These are phyloP conservation scores for Calonectria naviculata DNA, from an alignment of 2,329 filamentous ascomycete genomes.

Conservation along the genomic window DNA sequence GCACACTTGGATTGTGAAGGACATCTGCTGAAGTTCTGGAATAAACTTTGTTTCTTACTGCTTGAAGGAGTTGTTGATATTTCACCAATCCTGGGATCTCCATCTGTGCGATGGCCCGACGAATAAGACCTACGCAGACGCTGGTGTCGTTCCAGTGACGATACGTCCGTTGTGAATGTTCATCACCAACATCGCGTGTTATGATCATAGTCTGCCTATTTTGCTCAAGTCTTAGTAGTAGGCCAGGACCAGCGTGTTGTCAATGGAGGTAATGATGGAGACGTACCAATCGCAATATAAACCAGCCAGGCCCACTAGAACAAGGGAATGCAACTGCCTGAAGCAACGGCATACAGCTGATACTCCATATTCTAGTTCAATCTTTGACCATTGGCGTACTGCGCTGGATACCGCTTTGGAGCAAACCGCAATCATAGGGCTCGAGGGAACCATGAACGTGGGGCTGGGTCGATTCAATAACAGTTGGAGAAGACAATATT, in stretches of 20 bases:
- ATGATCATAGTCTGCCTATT: not conserved
- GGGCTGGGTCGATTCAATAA: constrained; percentile 35
- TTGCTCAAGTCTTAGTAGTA: too few relatives aligned
- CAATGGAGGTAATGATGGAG: not conserved
- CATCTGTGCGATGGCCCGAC: not conserved
- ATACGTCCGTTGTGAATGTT: not conserved
- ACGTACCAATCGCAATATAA: constrained; percentile 40
- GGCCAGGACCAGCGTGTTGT: too few relatives aligned
- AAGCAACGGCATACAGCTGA: constrained; percentile 32
- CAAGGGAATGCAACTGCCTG: constrained; percentile 32
- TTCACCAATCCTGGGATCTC: not conserved
- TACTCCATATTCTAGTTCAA: constrained; percentile 28
- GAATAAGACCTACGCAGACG: constrained; percentile 1
- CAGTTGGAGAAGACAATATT: constrained; percentile 35
- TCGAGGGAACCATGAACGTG: constrained; percentile 40
- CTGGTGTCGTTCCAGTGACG: constrained; percentile 14
- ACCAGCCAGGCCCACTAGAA: constrained; percentile 35
- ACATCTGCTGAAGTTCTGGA: not conserved
- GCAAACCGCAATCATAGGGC: constrained; percentile 33
- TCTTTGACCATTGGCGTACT: constrained; percentile 31
- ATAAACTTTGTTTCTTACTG: constrained; percentile 11
- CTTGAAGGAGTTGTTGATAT: constrained; percentile 8
- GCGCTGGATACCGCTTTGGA: constrained; percentile 34
- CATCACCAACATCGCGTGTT: not conserved
- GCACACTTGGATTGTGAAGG: not conserved